Evolutionary conservation across 108 stramenopile species (phyloP), one percentile per base, ranked within the genome.

Genomic region (Nannochloropsis gaditana): DNA sequence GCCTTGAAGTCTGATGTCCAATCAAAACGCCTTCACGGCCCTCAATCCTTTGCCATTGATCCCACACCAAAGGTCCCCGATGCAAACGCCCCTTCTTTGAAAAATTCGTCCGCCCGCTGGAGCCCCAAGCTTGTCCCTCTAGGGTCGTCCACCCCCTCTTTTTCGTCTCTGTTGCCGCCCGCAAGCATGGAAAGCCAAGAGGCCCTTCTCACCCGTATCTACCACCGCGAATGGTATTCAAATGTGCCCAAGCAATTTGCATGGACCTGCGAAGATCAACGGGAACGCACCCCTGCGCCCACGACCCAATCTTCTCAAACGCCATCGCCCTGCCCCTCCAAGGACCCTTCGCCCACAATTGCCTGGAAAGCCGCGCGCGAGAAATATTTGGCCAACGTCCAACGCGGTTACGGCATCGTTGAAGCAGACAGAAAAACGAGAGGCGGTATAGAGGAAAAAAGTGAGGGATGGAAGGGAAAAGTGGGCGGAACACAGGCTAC

Each of bases 161-260:
- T n/a, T n/a, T 73, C 59, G 19, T n/a, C 19, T n/a, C 59, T n/a
- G 15, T 73, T n/a, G 19, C 59, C 59, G 6, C 59, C 59, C 8
- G 59, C 59, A 15, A 8, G 59, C 8, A 73, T 73, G 59, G 59
- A 73, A 6, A 73, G 5, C n/a, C 59, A 73, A 6, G 59, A 73
- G n/a, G 59, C 59, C 59, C 59, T 73, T 2, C 59, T 73, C 59
- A 73, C 59, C 19, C 59, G 59, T n/a, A 73, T 73, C 59, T 73
- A 73, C 59, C 59, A 73, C 59, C 59, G 59, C 15, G 59, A 73
- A 73, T 73, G 59, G 59, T 73, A 73, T 73, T 73, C 59, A 4
- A 73, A 73, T 6, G 59, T 73, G 59, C 59, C 59, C n/a, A n/a
- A n/a, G 19, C 59, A 73, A n/a, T 73, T 73, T 6, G 59, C 59